Evolutionary conservation across 2,329 filamentous ascomycete species (phyloP).

Genomic region (Alternaria sp.): DNA sequence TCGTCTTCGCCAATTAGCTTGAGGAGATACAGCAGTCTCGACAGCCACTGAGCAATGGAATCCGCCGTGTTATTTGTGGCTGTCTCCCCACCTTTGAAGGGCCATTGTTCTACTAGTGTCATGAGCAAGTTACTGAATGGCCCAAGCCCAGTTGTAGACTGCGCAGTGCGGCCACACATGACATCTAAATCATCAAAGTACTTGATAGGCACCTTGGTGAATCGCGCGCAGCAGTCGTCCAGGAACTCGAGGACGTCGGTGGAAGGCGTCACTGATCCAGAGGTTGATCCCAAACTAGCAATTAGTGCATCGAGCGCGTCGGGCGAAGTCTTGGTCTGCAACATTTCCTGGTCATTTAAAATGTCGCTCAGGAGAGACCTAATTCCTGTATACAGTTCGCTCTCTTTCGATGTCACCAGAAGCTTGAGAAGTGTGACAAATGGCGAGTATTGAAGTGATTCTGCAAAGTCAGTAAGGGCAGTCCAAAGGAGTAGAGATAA

Average conservation of each 20-base stretch:
- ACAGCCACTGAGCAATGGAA: constrained; percentile 44
- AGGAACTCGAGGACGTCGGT: constrained; percentile 70
- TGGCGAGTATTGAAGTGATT: constrained; percentile 68
- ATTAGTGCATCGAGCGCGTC: constrained; percentile 53
- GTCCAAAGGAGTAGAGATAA: neutral
- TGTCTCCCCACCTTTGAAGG: constrained; percentile 58
- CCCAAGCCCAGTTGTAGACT: constrained; percentile 21
- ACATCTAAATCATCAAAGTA: constrained; percentile 76
- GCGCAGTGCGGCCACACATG: constrained; percentile 37
- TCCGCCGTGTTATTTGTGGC: constrained; percentile 35
- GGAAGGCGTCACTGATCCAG: constrained; percentile 29
- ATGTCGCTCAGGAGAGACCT: constrained; percentile 65
- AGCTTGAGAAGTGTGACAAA: constrained; percentile 74
- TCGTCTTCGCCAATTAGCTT: constrained; percentile 47
- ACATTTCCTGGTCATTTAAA: constrained; percentile 69
- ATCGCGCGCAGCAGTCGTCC: constrained; percentile 81
- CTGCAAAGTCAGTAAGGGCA: constrained; percentile 38
- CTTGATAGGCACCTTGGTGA: constrained; percentile 78
- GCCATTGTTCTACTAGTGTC: constrained; percentile 77
- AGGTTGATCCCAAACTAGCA: constrained; percentile 56
- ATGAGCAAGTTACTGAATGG: constrained; percentile 70
- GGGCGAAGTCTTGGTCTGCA: constrained; percentile 56
- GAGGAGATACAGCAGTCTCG: constrained; percentile 43
- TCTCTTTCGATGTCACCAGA: constrained; percentile 57
- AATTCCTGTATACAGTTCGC: constrained; percentile 59